Conservation (phyloP, 2,329 filamentous ascomycete genomes). For the Torrubiella hemipterigena region DNA sequence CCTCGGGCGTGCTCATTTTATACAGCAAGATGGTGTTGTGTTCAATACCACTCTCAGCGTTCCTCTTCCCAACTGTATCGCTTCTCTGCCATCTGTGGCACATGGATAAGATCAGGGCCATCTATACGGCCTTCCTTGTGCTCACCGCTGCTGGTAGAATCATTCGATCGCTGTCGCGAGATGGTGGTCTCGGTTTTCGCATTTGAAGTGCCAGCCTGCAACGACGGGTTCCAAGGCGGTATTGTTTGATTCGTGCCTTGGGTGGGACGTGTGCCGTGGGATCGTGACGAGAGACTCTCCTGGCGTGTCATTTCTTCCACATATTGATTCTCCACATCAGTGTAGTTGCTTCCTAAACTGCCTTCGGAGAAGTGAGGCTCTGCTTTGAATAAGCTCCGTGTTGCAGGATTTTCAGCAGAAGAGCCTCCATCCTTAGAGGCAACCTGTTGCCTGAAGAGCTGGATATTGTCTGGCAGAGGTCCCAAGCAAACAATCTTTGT, state of each 20-base stretch:
- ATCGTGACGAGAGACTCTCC: slow-evolving; percentile 3
- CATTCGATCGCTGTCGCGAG: slow-evolving; percentile 3
- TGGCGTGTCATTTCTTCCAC: slow-evolving; percentile 16
- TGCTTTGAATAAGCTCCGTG: slow-evolving; percentile 1
- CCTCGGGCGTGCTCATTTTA: no score
- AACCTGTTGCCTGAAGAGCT: slow-evolving; percentile 12
- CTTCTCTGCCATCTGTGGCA: slow-evolving; percentile 36
- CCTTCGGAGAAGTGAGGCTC: slow-evolving; percentile 16
- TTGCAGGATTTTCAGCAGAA: slow-evolving; percentile 1
- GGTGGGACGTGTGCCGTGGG: slow-evolving; percentile 1
- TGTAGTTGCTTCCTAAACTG: slow-evolving; percentile 46
- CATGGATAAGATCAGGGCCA: slow-evolving; percentile 33
- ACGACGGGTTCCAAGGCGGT: background rate
- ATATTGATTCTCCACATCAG: slow-evolving; percentile 35
- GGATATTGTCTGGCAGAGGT: slow-evolving; percentile 36
- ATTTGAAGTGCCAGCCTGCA: slow-evolving; percentile 1
- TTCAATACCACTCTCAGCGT: slow-evolving; percentile 8
- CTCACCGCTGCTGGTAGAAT: slow-evolving; percentile 10
- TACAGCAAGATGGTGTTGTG: no score
- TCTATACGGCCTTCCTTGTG: slow-evolving; percentile 30
- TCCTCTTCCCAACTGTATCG: slow-evolving; percentile 40
- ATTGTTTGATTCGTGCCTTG: no score
- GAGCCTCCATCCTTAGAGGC: slow-evolving; percentile 1
- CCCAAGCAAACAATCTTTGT: slow-evolving; percentile 42
- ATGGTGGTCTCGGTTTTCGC: slow-evolving; percentile 1